These are phyloP conservation scores for Graphilbum sp. DNA, from an alignment of 2,329 filamentous ascomycete species.

Conservation along the genomic window DNA sequence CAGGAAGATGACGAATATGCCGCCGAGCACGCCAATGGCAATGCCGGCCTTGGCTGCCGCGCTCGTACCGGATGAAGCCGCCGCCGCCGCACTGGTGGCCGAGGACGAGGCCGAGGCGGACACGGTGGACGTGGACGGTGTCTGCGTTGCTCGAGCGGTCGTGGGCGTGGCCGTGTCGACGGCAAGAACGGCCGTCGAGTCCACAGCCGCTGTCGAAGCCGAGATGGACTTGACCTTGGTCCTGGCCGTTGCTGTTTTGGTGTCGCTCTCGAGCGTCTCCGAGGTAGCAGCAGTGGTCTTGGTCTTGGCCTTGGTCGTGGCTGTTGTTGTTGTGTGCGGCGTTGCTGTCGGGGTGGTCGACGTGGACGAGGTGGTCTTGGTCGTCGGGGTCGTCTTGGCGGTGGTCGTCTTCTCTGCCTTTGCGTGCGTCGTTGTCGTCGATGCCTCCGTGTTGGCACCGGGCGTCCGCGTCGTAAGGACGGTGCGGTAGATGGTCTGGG, in stretches of 20 bases:
- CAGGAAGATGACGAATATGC: constrained; percentile 48
- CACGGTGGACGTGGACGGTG: background rate
- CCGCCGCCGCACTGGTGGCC: background rate
- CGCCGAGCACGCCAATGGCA: constrained; percentile 63
- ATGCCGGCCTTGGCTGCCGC: constrained; percentile 58
- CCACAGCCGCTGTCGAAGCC: background rate
- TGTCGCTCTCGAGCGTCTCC: background rate
- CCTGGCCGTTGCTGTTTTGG: background rate
- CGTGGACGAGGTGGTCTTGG: too few species aligned
- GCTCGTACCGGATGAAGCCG: constrained; percentile 1
- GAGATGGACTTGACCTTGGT: too few species aligned
- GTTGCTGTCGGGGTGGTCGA: background rate
- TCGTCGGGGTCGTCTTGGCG: background rate
- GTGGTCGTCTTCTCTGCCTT: background rate
- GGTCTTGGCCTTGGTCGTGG: background rate
- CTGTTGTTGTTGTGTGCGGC: background rate
- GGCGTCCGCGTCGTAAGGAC: constrained; percentile 2
- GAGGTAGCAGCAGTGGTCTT: background rate
- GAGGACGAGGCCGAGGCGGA: background rate
- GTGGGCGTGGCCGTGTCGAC: constrained; percentile 3
- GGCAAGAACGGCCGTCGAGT: background rate
- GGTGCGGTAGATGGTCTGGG: background rate
- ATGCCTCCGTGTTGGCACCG: too few species aligned
- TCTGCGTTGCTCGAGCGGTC: background rate
- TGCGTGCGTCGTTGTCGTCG: background rate